These are phyloP conservation scores for Daedaleopsis sinensis DNA, from an alignment of 768 basidiomycete genomes.

Conservation along the genomic window DNA sequence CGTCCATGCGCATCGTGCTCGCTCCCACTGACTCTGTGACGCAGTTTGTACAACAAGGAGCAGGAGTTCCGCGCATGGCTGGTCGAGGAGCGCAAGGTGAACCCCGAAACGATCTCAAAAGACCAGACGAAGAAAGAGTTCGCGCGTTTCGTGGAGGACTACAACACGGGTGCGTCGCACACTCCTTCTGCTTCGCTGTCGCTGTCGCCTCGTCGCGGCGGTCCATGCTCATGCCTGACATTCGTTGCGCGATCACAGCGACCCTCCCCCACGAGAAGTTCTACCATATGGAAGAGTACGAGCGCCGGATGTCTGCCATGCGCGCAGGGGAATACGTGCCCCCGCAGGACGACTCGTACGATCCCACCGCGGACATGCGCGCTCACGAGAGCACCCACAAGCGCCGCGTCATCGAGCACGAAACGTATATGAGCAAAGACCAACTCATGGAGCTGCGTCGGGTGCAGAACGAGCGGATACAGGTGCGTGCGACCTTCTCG, in stretches of 20 bases:
- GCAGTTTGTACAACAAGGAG: constrained; percentile 78
- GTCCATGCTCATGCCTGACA: background rate
- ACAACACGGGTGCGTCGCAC: constrained; percentile 64
- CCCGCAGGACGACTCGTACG: constrained; percentile 71
- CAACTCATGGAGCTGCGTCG: constrained; percentile 80
- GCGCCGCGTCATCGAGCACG: constrained; percentile 64
- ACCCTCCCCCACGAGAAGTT: constrained; percentile 95
- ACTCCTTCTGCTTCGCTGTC: background rate
- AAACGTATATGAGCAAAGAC: constrained; percentile 76
- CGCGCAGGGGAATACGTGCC: constrained; percentile 84
- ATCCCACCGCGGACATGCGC: constrained; percentile 83
- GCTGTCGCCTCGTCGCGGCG: constrained; percentile 1
- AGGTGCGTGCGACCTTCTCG: constrained; percentile 48
- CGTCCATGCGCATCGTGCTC: background rate
- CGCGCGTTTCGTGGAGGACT: constrained; percentile 79
- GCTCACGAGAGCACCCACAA: constrained; percentile 74
- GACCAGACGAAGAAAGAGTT: constrained; percentile 89
- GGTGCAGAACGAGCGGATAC: constrained; percentile 83
- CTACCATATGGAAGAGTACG: constrained; percentile 87
- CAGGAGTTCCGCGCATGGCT: constrained; percentile 93
- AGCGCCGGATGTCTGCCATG: constrained; percentile 80
- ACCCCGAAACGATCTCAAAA: constrained; percentile 86
- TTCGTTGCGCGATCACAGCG: constrained; percentile 44
- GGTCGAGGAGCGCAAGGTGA: constrained; percentile 88
- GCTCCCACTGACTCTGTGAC: constrained; percentile 1